These are phyloP conservation scores for Aplosporella prunicola DNA, from an alignment of 2,329 filamentous ascomycete genomes.

Conservation along the genomic window DNA sequence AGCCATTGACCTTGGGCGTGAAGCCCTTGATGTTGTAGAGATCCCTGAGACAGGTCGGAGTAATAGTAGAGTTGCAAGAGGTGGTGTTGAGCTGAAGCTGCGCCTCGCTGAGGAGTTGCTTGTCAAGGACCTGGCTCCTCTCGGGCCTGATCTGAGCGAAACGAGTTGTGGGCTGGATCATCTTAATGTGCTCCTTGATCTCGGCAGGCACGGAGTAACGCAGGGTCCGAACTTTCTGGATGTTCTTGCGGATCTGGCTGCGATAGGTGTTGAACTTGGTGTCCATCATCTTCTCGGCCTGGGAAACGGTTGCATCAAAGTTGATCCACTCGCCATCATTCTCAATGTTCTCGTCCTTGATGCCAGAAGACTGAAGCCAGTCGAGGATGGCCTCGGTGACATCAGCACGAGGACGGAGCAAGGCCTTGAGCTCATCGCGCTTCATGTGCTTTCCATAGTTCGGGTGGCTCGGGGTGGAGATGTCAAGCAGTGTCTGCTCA, in stretches of 20 bases:
- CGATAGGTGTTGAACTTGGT: conserved; percentile 50
- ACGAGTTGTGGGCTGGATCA: conserved; percentile 57
- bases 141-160: conserved; percentile 46
- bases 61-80: conserved; percentile 36
- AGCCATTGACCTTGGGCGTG: conserved; percentile 22
- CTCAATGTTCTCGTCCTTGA: conserved; percentile 38
- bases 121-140: conserved; percentile 24
- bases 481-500: conserved; percentile 49
- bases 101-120: conserved; percentile 12
- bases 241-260: conserved; percentile 32
- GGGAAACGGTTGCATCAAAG: conserved; percentile 43
- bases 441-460: conserved; percentile 55
- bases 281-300: conserved; percentile 47
- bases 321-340: conserved; percentile 53
- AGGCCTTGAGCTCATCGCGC: conserved; percentile 47
- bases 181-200: conserved; percentile 46
- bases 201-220: conserved; percentile 53
- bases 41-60: conserved; percentile 37
- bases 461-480: conserved; percentile 51
- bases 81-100: conserved; percentile 9
- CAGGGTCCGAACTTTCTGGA: conserved; percentile 44
- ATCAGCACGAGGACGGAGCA: conserved; percentile 43
- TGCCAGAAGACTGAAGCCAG: conserved; percentile 47
- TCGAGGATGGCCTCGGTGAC: conserved; percentile 41
- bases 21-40: conserved; percentile 39